Percentiles rank a stretch among this genome's conserved stretches.
These are phyloP conservation scores for Penicillium malachiteum DNA, from an alignment of 495 filamentous ascomycete genomes.

Conservation along the genomic window DNA sequence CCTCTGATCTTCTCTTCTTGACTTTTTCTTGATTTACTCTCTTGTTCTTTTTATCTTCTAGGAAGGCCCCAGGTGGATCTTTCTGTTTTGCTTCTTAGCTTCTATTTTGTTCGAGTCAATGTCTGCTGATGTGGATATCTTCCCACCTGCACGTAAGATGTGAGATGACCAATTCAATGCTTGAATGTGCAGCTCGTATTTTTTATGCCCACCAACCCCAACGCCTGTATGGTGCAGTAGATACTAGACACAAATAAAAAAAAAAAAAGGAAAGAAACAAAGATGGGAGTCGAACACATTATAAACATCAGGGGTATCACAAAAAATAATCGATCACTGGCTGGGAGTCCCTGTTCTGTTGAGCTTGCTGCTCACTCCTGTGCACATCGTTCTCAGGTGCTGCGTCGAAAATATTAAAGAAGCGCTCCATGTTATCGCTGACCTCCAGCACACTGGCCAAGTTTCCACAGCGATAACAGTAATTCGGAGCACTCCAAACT, in stretches of 20 bases:
- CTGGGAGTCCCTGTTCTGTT: constrained; percentile 58
- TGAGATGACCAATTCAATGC: constrained; percentile 11
- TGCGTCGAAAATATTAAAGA: constrained; percentile 96
- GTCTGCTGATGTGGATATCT: background rate
- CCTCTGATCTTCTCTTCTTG: constrained; percentile 10
- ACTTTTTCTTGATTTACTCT: constrained; percentile 16
- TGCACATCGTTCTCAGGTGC: constrained; percentile 93
- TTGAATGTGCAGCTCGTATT: constrained; percentile 26
- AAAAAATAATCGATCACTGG: constrained; percentile 74
- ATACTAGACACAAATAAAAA: constrained; percentile 15
- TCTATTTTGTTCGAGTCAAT: background rate
- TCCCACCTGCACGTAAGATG: background rate
- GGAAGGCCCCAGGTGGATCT: constrained; percentile 7
- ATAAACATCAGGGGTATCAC: constrained; percentile 48
- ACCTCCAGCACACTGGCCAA: constrained; percentile 97
- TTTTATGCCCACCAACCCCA: constrained; percentile 22
- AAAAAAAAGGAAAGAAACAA: constrained; percentile 11
- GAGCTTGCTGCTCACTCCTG: constrained; percentile 65
- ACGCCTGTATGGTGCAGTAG: constrained; percentile 31
- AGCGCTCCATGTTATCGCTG: constrained; percentile 83
- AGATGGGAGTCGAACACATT: constrained; percentile 1
- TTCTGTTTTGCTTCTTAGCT: background rate
- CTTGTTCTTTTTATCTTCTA: background rate
- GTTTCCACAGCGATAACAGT: constrained; percentile 95
- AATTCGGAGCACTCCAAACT: constrained; percentile 97